Evolutionary conservation across 2,329 filamentous ascomycete genomes (phyloP).

Genomic region (Chrysosporium keratinophilum): DNA sequence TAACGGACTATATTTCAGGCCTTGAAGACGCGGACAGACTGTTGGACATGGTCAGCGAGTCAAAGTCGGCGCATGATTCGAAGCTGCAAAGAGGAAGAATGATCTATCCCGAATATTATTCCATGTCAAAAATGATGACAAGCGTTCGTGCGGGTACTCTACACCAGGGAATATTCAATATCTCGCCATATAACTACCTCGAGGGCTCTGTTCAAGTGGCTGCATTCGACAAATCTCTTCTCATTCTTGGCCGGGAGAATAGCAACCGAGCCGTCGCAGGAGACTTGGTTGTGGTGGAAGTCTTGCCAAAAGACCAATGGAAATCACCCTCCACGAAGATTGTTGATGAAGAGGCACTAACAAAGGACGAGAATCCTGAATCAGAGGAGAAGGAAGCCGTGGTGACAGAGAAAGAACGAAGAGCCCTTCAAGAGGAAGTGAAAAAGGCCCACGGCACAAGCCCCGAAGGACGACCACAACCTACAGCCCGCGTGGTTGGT

Average conservation of each 20-base stretch:
- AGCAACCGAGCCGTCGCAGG: conserved; percentile 91
- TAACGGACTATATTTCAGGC: conserved; percentile 69
- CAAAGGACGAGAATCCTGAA: conserved; percentile 88
- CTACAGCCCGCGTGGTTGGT: conserved; percentile 84
- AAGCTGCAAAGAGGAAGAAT: conserved; percentile 58
- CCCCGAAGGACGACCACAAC: conserved; percentile 68
- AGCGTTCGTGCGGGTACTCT: conserved; percentile 78
- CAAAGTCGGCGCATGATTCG: conserved; percentile 55
- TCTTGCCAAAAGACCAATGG: conserved; percentile 91
- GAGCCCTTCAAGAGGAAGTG: conserved; percentile 81
- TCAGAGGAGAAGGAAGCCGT: conserved; percentile 62
- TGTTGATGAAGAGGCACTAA: conserved; percentile 83
- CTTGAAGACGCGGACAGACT: conserved; percentile 75
- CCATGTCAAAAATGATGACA: conserved; percentile 86
- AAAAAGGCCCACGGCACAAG: conserved; percentile 69
- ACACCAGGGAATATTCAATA: conserved; percentile 91
- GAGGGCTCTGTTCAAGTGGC: conserved; percentile 86
- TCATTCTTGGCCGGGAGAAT: conserved; percentile 85
- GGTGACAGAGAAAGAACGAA: conserved; percentile 79
- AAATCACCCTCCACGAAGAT: conserved; percentile 93
- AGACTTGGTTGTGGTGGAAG: conserved; percentile 84
- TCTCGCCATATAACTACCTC: conserved; percentile 95
- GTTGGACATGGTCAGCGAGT: conserved; percentile 84
- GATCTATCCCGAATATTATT: conserved; percentile 82
- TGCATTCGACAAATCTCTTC: conserved; percentile 76